Conservation (phyloP, 202 grass and related monocot species). For the Carex sylvatica region DNA sequence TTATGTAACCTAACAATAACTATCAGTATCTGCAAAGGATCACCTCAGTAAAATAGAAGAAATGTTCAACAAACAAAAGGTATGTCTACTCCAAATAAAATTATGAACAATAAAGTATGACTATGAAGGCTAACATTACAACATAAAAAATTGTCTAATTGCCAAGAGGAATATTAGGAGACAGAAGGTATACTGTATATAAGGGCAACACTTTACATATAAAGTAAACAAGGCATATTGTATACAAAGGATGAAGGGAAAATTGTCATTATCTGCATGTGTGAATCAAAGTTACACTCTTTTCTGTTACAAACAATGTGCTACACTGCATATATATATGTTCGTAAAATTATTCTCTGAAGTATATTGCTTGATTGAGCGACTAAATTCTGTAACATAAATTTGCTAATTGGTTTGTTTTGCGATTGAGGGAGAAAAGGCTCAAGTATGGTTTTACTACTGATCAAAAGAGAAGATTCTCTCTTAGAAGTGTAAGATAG, state of each 20-base stretch:
- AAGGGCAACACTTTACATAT: neutral
- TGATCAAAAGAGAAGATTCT: conserved; percentile 8
- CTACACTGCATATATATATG: neutral
- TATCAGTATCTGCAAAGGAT: neutral
- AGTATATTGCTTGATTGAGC: neutral
- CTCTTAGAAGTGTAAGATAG: neutral
- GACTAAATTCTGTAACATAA: neutral
- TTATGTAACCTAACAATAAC: neutral
- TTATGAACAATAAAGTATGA: neutral
- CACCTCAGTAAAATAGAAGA: neutral
- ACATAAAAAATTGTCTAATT: neutral
- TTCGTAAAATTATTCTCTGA: neutral
- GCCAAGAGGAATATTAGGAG: neutral
- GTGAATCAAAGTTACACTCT: neutral
- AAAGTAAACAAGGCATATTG: neutral
- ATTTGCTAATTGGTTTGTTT: neutral
- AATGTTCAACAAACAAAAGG: neutral
- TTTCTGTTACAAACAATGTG: neutral
- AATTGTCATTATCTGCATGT: neutral
- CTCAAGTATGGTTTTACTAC: neutral
- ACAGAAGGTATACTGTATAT: neutral
- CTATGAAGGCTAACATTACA: neutral
- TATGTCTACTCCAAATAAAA: neutral
- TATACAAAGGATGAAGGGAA: neutral
- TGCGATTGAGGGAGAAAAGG: neutral